Evolutionary conservation across 768 basidiomycete species (phyloP), one percentile per base, ranked within the genome.

Genomic region (Rhizopogon vulgaris): DNA sequence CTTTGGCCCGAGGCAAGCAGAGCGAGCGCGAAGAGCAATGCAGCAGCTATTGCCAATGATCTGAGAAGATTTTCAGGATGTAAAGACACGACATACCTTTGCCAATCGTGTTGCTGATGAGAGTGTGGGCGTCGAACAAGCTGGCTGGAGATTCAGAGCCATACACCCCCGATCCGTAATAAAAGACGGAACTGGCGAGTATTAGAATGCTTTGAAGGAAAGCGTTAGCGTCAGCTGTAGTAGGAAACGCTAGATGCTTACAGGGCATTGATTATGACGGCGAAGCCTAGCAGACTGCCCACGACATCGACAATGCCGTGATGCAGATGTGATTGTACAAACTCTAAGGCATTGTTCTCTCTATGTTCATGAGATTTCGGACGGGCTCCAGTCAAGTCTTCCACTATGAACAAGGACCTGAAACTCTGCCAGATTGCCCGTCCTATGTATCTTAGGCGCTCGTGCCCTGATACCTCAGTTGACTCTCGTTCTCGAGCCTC

Each of bases 1-100:
- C 89, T 89, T 75, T 96, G 93, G 2, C 94, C 94, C 2, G 91
- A 75, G 32, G 85, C 82, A 11, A 97, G 77, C 12, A 97, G 71
- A 2, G 90, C 90, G 38, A 97, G 63, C 1, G 94, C 94, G 60
- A 96, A 97, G 38, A 96, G 69, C n/a, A 83, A 80, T 0, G 87
- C 94, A 7, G 90, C 85, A 38, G 78, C 90, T 90, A 60, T 17
- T 53, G 30, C 17, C 40, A 5, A 34, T 24, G n/a, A 47, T 56
- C 36, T 52, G 47, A 36, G 7, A 56, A 54, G 15, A 9, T 34
- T 2, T 22, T 24, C n/a, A 37, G 22, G 0, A 8, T 3, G 3
- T 22, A 12, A 10, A 22, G 30, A 32, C 40, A 42, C 27, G 10
- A 60, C 82, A 42, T 66, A 82, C 89, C 76, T 64, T 78, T 71